phyloP scores from a whole-genome alignment of 2,329 filamentous ascomycete species.

The Echinosphaeria canescens region DNA sequence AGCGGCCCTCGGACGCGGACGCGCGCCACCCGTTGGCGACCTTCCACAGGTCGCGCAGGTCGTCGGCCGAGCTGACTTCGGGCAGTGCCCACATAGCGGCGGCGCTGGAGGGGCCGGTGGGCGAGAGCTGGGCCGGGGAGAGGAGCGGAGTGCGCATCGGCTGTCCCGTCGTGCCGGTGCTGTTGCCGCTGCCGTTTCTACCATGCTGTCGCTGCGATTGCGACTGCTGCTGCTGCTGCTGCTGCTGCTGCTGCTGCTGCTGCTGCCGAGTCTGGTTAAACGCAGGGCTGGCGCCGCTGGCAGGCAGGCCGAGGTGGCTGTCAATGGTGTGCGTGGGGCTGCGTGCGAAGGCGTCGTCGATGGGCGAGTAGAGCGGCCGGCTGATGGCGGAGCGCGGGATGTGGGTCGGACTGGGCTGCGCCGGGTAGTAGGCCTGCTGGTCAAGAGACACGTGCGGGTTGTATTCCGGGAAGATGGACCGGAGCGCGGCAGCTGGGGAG shows the following conservation, averaged over 20 bases:
- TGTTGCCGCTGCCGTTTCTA: too few species aligned
- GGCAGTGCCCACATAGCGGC: slow-evolving; percentile 9
- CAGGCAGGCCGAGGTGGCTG: too few species aligned
- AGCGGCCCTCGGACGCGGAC: slow-evolving; percentile 30
- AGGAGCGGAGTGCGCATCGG: slow-evolving; percentile 1
- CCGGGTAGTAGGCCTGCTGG: slow-evolving; percentile 50
- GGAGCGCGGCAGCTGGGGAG: slow-evolving; percentile 22
- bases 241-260: too few species aligned
- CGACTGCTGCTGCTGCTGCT: too few species aligned
- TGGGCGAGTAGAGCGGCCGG: slow-evolving; percentile 34
- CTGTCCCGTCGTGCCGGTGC: too few species aligned
- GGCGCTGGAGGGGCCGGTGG: too few species aligned
- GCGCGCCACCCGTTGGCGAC: slow-evolving; percentile 49
- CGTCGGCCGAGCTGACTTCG: slow-evolving; percentile 30
- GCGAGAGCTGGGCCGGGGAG: too few species aligned
- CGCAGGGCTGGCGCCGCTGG: too few species aligned
- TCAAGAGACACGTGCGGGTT: slow-evolving; percentile 43
- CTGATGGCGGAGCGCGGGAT: slow-evolving; percentile 45
- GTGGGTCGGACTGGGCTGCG: slow-evolving; percentile 37
- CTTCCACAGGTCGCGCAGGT: slow-evolving; percentile 45
- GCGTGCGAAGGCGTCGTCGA: slow-evolving; percentile 4
- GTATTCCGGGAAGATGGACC: slow-evolving; percentile 59
- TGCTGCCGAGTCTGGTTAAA: too few species aligned
- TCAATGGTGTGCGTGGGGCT: too few species aligned
- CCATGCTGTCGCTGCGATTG: too few species aligned